Percentiles rank a stretch among this genome's conserved stretches.
These are phyloP conservation scores for Aspergillus cejpii DNA, from an alignment of 2,329 filamentous ascomycete species.

Conservation along the genomic window DNA sequence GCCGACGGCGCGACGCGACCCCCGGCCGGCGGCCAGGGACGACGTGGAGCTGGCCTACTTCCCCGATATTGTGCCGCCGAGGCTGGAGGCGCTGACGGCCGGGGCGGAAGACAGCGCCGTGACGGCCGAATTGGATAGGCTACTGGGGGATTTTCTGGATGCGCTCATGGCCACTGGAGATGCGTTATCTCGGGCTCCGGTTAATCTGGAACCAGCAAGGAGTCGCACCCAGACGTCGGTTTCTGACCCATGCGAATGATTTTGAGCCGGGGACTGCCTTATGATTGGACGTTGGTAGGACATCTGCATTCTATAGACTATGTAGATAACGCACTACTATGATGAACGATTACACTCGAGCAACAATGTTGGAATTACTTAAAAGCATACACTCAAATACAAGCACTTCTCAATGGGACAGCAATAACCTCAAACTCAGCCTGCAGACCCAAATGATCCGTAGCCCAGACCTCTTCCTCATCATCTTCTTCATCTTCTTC, in stretches of 20 bases:
- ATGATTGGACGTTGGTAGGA: neutral
- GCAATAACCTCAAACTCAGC: constrained; percentile 20
- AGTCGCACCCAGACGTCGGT: constrained; percentile 11
- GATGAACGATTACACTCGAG: no score
- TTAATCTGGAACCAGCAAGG: constrained; percentile 10
- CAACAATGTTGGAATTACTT: no score
- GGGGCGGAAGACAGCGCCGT: constrained; percentile 34
- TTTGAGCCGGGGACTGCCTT: neutral
- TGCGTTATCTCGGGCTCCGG: constrained; percentile 19
- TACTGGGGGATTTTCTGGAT: constrained; percentile 37
- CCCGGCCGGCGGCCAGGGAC: constrained; percentile 5
- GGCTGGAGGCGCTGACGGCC: constrained; percentile 34
- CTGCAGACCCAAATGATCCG: constrained; percentile 46
- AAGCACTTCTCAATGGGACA: neutral
- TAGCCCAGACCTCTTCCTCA: constrained; percentile 45
- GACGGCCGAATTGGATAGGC: constrained; percentile 36
- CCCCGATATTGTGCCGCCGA: constrained; percentile 36
- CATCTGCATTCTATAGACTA: no score
- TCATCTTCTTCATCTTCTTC: constrained; percentile 30
- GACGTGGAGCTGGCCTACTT: constrained; percentile 27
- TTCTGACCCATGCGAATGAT: constrained; percentile 14
- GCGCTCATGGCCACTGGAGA: constrained; percentile 36
- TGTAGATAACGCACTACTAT: no score
- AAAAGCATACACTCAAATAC: neutral
- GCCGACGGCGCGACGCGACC: constrained; percentile 18